Conservation (phyloP, 2,329 filamentous ascomycete species). For the Botrytis medusae region DNA sequence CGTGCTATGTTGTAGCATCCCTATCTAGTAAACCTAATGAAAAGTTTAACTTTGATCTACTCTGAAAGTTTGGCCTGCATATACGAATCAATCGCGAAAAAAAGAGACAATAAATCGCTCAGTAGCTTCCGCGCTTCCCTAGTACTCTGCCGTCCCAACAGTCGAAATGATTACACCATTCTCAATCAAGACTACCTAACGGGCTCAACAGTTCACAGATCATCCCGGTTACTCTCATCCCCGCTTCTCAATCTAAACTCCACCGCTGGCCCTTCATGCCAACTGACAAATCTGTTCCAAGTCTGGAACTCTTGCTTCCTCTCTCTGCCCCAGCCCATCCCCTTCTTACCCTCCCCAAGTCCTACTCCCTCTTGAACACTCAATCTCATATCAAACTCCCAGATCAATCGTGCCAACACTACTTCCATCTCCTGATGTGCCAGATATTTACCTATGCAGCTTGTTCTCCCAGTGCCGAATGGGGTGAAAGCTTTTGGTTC, state of each 20-base stretch:
- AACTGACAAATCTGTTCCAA: slow-evolving; percentile 12
- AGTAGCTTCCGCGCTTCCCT: background rate
- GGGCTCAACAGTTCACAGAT: background rate
- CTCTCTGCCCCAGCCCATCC: background rate
- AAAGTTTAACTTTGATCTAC: background rate
- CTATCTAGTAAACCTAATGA: background rate
- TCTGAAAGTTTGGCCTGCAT: background rate
- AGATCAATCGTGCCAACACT: slow-evolving; percentile 14
- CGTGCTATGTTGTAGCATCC: background rate
- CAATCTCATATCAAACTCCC: slow-evolving; percentile 14
- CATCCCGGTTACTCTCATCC: background rate
- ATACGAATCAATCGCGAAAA: background rate
- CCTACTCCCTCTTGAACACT: background rate
- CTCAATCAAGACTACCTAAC: background rate
- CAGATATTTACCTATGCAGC: slow-evolving; percentile 8
- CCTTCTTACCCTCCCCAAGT: slow-evolving; percentile 1
- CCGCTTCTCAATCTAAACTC: background rate
- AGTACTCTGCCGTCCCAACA: background rate
- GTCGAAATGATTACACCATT: no score
- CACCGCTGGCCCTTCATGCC: slow-evolving; percentile 10
- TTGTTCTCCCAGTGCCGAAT: background rate
- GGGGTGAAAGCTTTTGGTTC: background rate
- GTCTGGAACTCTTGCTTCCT: slow-evolving; percentile 11
- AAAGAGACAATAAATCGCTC: no score
- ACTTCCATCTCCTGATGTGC: slow-evolving; percentile 21